Conservation (phyloP, 1,284 basidiomycete species). For the Limonomyces culmigenus region DNA sequence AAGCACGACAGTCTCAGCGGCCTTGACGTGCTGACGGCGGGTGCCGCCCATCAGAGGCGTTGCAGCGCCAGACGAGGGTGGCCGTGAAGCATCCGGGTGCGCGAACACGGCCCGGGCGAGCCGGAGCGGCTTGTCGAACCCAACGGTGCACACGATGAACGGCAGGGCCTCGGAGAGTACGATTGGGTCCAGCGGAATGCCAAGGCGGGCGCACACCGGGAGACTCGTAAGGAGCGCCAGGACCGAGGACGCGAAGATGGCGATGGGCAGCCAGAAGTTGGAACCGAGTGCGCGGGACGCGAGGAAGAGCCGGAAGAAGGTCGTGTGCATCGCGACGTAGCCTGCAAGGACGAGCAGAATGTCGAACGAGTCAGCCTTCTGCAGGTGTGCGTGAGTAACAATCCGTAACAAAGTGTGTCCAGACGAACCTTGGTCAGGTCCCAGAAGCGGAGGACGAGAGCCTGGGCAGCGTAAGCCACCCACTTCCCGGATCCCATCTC, state of each 20-base stretch:
- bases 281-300: slow-evolving; percentile 79
- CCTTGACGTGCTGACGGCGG: slow-evolving; percentile 31
- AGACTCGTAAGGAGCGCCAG: slow-evolving; percentile 83
- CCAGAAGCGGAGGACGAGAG: slow-evolving; percentile 74
- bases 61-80: slow-evolving; percentile 7
- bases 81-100: slow-evolving; percentile 57
- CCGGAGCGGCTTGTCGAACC: slow-evolving; percentile 93
- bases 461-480: slow-evolving; percentile 75
- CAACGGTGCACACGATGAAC: slow-evolving; percentile 94
- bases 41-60: neutral
- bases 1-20: slow-evolving; percentile 72
- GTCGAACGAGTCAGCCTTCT: slow-evolving; percentile 92
- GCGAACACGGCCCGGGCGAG: slow-evolving; percentile 84
- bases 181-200: slow-evolving; percentile 85
- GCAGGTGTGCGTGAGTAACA: too few relatives aligned
- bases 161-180: slow-evolving; percentile 90
- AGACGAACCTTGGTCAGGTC: slow-evolving; percentile 27
- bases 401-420: slow-evolving; percentile 3
- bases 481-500: slow-evolving; percentile 69
- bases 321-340: slow-evolving; percentile 91
- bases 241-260: slow-evolving; percentile 72
- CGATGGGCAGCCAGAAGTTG: slow-evolving; percentile 79
- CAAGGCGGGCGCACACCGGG: slow-evolving; percentile 68
- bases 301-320: slow-evolving; percentile 82
- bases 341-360: slow-evolving; percentile 92